Percentiles rank a stretch among this genome's conserved stretches.
phyloP scores from a whole-genome alignment of 1,284 basidiomycete species.

The Sporisorium exsertum region DNA sequence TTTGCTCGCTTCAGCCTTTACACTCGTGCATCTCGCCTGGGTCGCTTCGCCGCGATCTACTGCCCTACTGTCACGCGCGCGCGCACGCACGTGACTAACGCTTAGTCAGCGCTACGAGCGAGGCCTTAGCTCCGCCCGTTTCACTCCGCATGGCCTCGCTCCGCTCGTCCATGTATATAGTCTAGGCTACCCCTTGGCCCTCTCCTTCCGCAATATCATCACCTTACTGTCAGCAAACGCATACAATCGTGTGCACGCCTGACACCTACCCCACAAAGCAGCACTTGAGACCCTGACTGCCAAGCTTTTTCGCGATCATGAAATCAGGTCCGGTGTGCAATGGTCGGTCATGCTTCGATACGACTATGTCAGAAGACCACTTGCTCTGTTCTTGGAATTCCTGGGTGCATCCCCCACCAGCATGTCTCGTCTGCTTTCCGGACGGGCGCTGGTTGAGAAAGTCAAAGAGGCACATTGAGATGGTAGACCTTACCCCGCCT shows the following conservation, averaged over 20 bases:
- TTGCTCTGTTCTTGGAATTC: not conserved
- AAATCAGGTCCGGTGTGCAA: no score
- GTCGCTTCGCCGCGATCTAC: not conserved
- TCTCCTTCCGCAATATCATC: no score
- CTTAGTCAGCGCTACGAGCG: no score
- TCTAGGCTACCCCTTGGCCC: no score
- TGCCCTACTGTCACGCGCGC: no score
- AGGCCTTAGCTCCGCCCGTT: no score
- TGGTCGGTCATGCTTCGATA: not conserved
- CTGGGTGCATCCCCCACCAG: not conserved
- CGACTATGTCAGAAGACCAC: not conserved
- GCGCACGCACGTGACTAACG: no score
- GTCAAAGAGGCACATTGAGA: not conserved
- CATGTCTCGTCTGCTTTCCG: not conserved
- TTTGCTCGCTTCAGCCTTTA: not conserved
- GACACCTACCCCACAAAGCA: slow-evolving; percentile 9
- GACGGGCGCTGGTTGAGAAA: not conserved
- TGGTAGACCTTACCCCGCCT: not conserved
- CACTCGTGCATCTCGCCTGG: slow-evolving; percentile 10
- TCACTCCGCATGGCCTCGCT: no score
- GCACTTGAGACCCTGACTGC: slow-evolving; percentile 14
- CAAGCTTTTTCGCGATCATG: slow-evolving; percentile 9
- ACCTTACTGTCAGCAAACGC: no score
- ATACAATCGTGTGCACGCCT: no score
- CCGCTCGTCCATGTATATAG: no score